phyloP scores from a whole-genome alignment of 441 rosid genomes.

The Erysimum pusillum region DNA sequence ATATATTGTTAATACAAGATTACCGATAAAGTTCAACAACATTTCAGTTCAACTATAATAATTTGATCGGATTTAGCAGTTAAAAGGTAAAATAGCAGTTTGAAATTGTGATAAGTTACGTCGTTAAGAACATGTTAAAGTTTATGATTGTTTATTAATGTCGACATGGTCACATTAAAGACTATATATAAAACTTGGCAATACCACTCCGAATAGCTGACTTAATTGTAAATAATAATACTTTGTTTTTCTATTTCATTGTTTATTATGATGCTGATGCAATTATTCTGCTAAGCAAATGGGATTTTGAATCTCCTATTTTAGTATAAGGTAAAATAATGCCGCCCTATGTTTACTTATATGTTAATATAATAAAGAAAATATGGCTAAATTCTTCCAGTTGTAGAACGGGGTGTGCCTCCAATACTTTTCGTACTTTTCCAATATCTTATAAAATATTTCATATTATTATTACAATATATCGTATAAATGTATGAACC shows the following conservation, averaged over 20 bases:
- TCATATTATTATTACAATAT: neutral
- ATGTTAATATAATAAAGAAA: neutral
- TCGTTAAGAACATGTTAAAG: slow-evolving; percentile 6
- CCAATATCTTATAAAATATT: neutral
- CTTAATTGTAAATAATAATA: slow-evolving; percentile 12
- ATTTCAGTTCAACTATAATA: neutral
- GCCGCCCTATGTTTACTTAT: neutral
- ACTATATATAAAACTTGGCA: slow-evolving; percentile 1
- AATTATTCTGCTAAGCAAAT: slow-evolving; percentile 24
- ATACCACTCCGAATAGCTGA: slow-evolving; percentile 36
- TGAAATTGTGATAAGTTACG: neutral
- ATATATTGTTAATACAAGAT: too few relatives aligned
- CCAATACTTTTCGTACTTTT: too few relatives aligned
- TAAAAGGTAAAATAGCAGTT: neutral
- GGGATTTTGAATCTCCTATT: neutral
- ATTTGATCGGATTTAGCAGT: neutral
- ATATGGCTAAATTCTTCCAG: neutral
- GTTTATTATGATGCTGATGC: slow-evolving; percentile 34
- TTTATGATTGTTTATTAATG: slow-evolving; percentile 11
- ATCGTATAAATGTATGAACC: neutral
- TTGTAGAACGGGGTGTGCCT: neutral
- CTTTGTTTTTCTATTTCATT: neutral
- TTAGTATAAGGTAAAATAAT: slow-evolving; percentile 1
- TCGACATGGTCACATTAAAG: slow-evolving; percentile 28
- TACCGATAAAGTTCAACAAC: neutral